Conservation (phyloP, 1,284 basidiomycete genomes). For the Puccinia novopanici region DNA sequence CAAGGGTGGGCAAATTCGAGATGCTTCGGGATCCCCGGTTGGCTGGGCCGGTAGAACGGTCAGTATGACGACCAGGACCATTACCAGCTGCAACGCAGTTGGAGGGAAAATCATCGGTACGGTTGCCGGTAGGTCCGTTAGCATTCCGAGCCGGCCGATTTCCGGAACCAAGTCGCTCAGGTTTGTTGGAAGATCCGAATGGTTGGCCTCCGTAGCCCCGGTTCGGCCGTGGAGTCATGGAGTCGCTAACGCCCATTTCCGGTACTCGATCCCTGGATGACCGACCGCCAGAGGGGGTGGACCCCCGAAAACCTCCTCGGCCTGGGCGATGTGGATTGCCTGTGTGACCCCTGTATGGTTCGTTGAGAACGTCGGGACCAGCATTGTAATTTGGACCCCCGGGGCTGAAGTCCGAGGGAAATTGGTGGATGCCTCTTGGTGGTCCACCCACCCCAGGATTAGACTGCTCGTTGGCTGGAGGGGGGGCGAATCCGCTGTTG, state of each 20-base stretch:
- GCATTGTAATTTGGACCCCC: not conserved
- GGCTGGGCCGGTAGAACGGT: conserved; percentile 15
- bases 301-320: conserved; percentile 31
- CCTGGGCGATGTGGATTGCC: conserved; percentile 1
- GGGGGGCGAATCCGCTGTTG: not conserved
- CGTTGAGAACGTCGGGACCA: not conserved
- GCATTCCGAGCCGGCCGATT: not conserved
- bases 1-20: conserved; percentile 24
- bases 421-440: conserved; percentile 16
- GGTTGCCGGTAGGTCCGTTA: not conserved
- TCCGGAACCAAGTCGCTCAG: conserved; percentile 28
- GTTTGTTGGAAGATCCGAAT: not conserved
- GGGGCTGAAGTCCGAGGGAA: not conserved
- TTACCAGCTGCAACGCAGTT: not conserved
- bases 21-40: conserved; percentile 34
- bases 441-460: conserved; percentile 14
- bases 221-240: conserved; percentile 3
- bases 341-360: not conserved
- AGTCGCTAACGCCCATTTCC: not conserved
- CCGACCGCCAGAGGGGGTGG: conserved; percentile 14
- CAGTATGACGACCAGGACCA: not conserved
- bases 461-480: conserved; percentile 16
- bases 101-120: conserved; percentile 7
- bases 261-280: not conserved
- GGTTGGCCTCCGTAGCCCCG: not conserved